These are phyloP conservation scores for Colletotrichum abscissum DNA, from an alignment of 2,329 filamentous ascomycete genomes.

Conservation along the genomic window DNA sequence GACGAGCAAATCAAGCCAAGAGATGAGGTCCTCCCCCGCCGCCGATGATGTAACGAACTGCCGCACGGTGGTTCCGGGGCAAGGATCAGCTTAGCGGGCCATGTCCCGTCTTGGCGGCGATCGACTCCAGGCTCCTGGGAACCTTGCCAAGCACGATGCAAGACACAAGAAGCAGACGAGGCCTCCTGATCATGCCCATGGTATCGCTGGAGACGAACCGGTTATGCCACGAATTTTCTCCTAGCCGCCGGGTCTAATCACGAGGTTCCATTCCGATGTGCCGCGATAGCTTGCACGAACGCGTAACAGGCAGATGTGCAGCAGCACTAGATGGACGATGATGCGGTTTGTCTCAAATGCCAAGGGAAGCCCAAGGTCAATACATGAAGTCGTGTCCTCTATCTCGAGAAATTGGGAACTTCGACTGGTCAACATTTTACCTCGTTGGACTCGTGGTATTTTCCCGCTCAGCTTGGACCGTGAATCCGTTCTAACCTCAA, in stretches of 20 bases:
- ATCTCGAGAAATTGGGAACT: neutral
- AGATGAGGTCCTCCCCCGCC: slow-evolving; percentile 23
- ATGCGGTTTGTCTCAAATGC: neutral
- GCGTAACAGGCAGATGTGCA: neutral
- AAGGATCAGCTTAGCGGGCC: slow-evolving; percentile 34
- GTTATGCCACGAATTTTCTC: neutral
- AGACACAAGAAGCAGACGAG: neutral
- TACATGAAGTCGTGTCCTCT: neutral
- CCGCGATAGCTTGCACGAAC: neutral
- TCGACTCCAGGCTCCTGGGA: slow-evolving; percentile 32
- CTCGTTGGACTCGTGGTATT: neutral
- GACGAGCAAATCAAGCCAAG: slow-evolving; percentile 13
- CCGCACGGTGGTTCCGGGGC: slow-evolving; percentile 27
- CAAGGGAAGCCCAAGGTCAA: neutral
- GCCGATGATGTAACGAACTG: slow-evolving; percentile 32
- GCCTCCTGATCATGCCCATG: neutral
- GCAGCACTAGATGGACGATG: neutral
- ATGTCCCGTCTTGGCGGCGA: slow-evolving; percentile 33
- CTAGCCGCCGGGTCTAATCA: neutral
- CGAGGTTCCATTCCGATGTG: neutral
- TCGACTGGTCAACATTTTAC: neutral
- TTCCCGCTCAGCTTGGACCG: neutral
- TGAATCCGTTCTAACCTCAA: neutral
- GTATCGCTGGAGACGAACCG: neutral
- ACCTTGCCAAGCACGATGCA: slow-evolving; percentile 25